phyloP scores from a whole-genome alignment of 1,284 basidiomycete species.

The Tylopilus orsonianus region DNA sequence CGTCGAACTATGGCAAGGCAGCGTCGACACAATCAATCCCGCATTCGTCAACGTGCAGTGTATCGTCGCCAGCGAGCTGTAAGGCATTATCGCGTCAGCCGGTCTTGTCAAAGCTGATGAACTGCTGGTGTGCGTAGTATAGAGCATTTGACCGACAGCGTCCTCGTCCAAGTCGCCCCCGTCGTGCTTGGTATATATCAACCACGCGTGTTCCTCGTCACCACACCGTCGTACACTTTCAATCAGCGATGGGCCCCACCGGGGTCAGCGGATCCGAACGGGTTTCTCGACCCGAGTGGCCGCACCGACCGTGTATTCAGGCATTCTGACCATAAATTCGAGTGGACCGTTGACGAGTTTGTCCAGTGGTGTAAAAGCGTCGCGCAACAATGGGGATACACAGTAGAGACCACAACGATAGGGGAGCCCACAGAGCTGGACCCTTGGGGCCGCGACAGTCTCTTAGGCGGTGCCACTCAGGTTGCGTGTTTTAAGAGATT shows the following conservation, averaged over 20 bases:
- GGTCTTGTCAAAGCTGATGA: constrained; percentile 6
- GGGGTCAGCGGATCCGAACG: constrained; percentile 46
- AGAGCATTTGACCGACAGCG: constrained; percentile 77
- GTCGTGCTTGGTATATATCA: constrained; percentile 82
- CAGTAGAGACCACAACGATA: constrained; percentile 53
- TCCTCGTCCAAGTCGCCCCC: constrained; percentile 79
- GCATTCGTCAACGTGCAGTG: constrained; percentile 77
- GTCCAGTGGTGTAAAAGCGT: constrained; percentile 61
- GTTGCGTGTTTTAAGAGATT: constrained; percentile 66
- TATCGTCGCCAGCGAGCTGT: constrained; percentile 87
- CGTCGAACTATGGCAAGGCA: constrained; percentile 81
- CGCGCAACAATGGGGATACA: constrained; percentile 76
- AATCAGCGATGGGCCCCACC: constrained; percentile 82
- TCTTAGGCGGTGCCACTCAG: constrained; percentile 68
- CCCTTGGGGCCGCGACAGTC: constrained; percentile 64
- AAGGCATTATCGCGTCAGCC: constrained; percentile 33
- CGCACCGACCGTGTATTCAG: constrained; percentile 77
- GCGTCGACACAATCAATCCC: constrained; percentile 74
- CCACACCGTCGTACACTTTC: constrained; percentile 89
- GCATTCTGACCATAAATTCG: constrained; percentile 89
- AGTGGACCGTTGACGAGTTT: constrained; percentile 88
- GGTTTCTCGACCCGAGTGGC: constrained; percentile 71
- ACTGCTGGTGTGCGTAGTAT: constrained; percentile 51
- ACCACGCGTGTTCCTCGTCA: constrained; percentile 78
- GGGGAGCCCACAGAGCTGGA: constrained; percentile 60